phyloP scores from a whole-genome alignment of 2,329 filamentous ascomycete genomes.

The Lachnellula occidentalis region DNA sequence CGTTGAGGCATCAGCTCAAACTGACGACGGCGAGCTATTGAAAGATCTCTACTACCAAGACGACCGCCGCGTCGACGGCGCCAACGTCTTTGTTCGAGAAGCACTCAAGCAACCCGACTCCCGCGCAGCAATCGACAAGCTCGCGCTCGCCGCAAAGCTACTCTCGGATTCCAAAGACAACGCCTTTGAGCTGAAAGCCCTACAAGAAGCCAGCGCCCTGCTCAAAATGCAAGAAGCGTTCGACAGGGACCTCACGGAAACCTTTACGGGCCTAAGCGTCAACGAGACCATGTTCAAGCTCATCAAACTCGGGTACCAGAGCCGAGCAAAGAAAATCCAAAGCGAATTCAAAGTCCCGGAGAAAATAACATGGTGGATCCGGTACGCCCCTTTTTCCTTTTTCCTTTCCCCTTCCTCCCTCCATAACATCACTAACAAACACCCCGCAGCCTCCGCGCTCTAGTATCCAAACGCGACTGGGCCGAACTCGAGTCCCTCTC shows the following conservation, averaged over 20 bases:
- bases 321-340: slow-evolving; percentile 81
- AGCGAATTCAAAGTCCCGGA: slow-evolving; percentile 91
- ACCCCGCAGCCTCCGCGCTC: slow-evolving; percentile 64
- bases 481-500: slow-evolving; percentile 82
- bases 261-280: slow-evolving; percentile 76
- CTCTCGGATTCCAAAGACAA: slow-evolving; percentile 79
- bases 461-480: slow-evolving; percentile 89
- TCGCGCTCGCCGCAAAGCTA: slow-evolving; percentile 79
- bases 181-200: slow-evolving; percentile 63
- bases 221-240: slow-evolving; percentile 82
- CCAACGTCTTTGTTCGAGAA: slow-evolving; percentile 80
- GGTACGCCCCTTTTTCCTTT: slow-evolving; percentile 38
- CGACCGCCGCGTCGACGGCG: slow-evolving; percentile 81
- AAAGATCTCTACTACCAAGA: slow-evolving; percentile 98
- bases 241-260: slow-evolving; percentile 73
- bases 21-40: slow-evolving; percentile 72
- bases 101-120: slow-evolving; percentile 68
- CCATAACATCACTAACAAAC: neutral
- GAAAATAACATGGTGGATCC: slow-evolving; percentile 82
- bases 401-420: neutral
- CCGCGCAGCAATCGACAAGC: slow-evolving; percentile 71
- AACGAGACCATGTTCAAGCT: slow-evolving; percentile 92
- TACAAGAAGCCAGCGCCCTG: slow-evolving; percentile 76
- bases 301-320: slow-evolving; percentile 73
- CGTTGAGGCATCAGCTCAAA: slow-evolving; percentile 76